Base-by-base conservation (phyloP, 2,329 filamentous ascomycete species). In the Ceratocystis diversiconidia region DNA sequence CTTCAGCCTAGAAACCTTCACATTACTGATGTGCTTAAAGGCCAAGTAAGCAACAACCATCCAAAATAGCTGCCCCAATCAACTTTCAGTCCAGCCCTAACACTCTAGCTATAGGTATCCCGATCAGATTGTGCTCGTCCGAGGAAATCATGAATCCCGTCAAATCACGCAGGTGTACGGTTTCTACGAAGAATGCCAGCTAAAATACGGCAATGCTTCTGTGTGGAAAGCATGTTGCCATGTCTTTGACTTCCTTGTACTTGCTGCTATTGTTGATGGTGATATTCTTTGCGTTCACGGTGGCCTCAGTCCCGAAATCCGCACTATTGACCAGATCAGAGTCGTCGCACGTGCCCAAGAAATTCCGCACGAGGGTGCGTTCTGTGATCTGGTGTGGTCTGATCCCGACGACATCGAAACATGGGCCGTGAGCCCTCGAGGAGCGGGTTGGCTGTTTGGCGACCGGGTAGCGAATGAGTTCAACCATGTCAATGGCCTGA, bases 141-240 rank as follows among this genome's bases (percentile, higher is more conserved):
- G 94, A 70, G 94, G 94, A 69, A 99, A 99, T 76, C 94, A 99
- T 78, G 94, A 99, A 76, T 96, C 91, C 30, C 87, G 94, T 69
- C 94, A 95, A 72, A 95, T 99, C 69, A 99, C 94, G 7, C 94
- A 99, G 73, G 96, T 95, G 25, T 99, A 99, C 75, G 94, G 94
- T 64, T 99, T 99, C 77, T 99, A 99, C 76, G 96, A 95, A 68
- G 94, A 99, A 75, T 99, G 94, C 76, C 91, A 91, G 65, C 88
- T 94, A 72, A 99, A 99, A 76, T 99, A 99, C 74, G 94, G 94
- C 73, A 97, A 96, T 73, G 91, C 94, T 12, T 96, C 95, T 61
- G 94, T 99, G n/a, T 99, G 94, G 94, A 95, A 99, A 76, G 94
- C 96, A 67, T 99, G 96, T 76, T 99, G 94, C 69, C 94, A 99